Evolutionary conservation across 805 yeast species (phyloP), one percentile per base, ranked within the genome.

Genomic region (Candida michaelii): DNA sequence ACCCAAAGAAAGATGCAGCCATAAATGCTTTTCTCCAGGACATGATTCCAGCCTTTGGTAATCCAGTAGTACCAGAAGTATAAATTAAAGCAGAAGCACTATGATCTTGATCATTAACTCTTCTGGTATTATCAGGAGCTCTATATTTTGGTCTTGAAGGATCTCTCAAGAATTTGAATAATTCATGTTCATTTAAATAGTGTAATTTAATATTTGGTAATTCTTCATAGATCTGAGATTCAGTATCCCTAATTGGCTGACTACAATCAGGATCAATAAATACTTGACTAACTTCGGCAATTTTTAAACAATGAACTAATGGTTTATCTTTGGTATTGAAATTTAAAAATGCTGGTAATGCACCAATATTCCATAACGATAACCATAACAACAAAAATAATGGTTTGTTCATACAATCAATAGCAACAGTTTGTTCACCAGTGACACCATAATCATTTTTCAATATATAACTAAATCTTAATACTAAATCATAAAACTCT

Each of bases 41-140:
- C 82, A 90, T 82, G 43, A 86, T 84, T 1, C 96, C 97, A 4
- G 97, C 85, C 62, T 90, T 90, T 12, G 98, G 97, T 47, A 90
- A 66, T 0, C 97, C 97, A 0, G 97, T 88, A 5, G 97, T 91
- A 30, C 98, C 98, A 0, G 96, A 86, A 0, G 98, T 90, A 62
- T 83, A 90, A 39, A 90, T 87, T 50, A 87, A 73, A 50, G 83
- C 76, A 15, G 85, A 82, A 3, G 91, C 76, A 42, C 79, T 76
- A 50, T 71, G 77, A 57, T 83, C 84, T 10, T 70, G 62, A 39
- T 80, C 80, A 7, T 63, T 63, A 7, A 79, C 76, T 50, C 85
- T 77, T 62, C 96, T 77, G 8, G 77, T 63, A 7, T 63, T 51
- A 51, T 82, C 81, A 0, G 71, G 63, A 43, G 83, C 79, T 56